Evolutionary conservation across 1,284 basidiomycete genomes (phyloP).

Genomic region (Sanghuangporus sanghuang): DNA sequence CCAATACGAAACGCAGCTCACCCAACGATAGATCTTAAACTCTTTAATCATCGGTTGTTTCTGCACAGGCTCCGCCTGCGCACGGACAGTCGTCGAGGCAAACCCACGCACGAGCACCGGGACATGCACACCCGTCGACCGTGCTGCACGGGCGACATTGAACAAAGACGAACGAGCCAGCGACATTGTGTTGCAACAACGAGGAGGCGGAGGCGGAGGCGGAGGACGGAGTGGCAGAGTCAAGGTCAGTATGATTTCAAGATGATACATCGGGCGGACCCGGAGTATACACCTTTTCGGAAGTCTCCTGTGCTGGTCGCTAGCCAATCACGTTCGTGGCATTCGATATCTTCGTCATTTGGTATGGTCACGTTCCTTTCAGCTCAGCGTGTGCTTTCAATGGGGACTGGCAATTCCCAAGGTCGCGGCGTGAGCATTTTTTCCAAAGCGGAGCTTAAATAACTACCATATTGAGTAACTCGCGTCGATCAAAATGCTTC

Average conservation of each 20-base stretch:
- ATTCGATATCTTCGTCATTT: background rate
- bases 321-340: conserved; percentile 5
- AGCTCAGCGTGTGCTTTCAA: too few relatives aligned
- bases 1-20: conserved; percentile 31
- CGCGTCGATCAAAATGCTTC: too few relatives aligned
- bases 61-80: conserved; percentile 36
- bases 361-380: background rate
- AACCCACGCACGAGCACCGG: conserved; percentile 27
- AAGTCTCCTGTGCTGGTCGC: background rate
- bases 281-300: background rate
- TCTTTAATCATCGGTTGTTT: conserved; percentile 59
- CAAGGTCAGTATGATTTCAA: background rate
- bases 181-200: conserved; percentile 5
- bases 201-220: background rate
- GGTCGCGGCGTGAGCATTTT: too few relatives aligned
- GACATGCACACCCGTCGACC: background rate
- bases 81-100: conserved; percentile 30
- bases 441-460: too few relatives aligned
- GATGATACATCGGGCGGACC: conserved; percentile 4
- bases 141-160: background rate
- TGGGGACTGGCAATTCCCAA: too few relatives aligned
- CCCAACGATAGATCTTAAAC: conserved; percentile 98
- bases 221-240: background rate
- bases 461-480: too few relatives aligned
- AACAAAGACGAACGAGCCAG: conserved; percentile 14